These are phyloP conservation scores for Botrytis cinerea DNA, from an alignment of 2,329 filamentous ascomycete species.

Conservation along the genomic window DNA sequence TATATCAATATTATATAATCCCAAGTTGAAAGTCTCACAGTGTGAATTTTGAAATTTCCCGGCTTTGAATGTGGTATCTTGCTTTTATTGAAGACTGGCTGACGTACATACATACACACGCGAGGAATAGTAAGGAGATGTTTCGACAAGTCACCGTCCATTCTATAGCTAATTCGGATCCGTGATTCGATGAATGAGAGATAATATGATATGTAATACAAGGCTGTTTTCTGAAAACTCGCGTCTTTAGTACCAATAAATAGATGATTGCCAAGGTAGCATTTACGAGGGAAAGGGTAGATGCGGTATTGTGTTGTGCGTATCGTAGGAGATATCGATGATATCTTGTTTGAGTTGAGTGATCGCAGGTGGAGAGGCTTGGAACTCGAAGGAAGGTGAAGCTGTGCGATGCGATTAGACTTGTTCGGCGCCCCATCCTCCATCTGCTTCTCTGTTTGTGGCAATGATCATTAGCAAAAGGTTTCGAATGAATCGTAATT, in stretches of 20 bases:
- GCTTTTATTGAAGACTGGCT: not conserved
- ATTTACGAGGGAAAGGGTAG: not conserved
- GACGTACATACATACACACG: constrained; percentile 2
- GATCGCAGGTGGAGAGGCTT: not conserved
- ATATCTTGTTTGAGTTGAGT: not conserved
- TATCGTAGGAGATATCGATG: not conserved
- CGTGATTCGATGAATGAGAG: not conserved
- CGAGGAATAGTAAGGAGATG: not conserved
- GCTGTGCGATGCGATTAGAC: constrained; percentile 32
- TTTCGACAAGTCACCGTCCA: not conserved
- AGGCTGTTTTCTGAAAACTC: constrained; percentile 1
- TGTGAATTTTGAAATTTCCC: not conserved
- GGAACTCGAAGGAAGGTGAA: not conserved
- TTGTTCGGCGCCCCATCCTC: constrained; percentile 42
- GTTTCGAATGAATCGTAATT: no score
- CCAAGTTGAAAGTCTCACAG: not conserved
- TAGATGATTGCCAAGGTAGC: not conserved
- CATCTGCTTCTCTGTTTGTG: constrained; percentile 47
- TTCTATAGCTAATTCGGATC: constrained; percentile 4
- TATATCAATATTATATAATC: not conserved
- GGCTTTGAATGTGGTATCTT: not conserved
- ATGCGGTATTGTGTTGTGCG: not conserved
- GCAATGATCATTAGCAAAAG: not conserved
- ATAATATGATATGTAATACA: constrained; percentile 20
- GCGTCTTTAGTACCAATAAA: not conserved